These are phyloP conservation scores for Dioscorea zingiberensis DNA, from an alignment of 106 monocot genomes.

Conservation along the genomic window DNA sequence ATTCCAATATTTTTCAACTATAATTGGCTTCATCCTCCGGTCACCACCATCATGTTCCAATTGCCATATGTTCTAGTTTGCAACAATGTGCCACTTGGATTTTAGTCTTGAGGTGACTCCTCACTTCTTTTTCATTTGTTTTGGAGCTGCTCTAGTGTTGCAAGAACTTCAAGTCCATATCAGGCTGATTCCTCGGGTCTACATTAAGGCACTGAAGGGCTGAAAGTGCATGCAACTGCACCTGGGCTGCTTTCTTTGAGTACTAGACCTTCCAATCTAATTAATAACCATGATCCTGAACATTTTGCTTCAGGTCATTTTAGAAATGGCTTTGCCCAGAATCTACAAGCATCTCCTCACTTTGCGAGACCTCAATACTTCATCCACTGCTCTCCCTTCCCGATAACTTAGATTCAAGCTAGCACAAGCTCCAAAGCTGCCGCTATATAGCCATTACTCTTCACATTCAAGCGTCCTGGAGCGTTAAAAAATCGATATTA, in stretches of 20 bases:
- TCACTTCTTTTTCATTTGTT: constrained; percentile 16
- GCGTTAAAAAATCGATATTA: too few species aligned
- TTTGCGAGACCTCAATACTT: constrained; percentile 26
- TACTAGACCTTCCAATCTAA: constrained; percentile 82
- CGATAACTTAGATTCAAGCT: constrained; percentile 62
- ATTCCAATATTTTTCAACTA: too few species aligned
- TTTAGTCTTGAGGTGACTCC: not conserved
- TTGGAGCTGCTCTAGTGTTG: constrained; percentile 30
- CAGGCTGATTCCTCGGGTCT: constrained; percentile 56
- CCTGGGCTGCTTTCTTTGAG: constrained; percentile 70
- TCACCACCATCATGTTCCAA: too few species aligned
- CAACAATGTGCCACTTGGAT: too few species aligned
- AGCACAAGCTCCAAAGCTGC: constrained; percentile 93
- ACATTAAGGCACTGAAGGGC: constrained; percentile 56
- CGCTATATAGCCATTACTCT: constrained; percentile 89
- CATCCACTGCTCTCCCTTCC: constrained; percentile 69
- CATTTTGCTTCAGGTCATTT: constrained; percentile 51
- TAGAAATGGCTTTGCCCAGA: constrained; percentile 73
- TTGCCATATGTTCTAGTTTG: too few species aligned
- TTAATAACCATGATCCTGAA: constrained; percentile 87
- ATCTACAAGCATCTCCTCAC: constrained; percentile 66
- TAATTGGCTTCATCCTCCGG: too few species aligned
- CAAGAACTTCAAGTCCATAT: constrained; percentile 62
- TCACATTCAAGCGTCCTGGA: constrained; percentile 66
- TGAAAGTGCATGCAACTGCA: constrained; percentile 40